Evolutionary conservation across 805 yeast species (phyloP), one percentile per base, ranked within the genome.

Genomic region (Saccharomyces paradoxus): DNA sequence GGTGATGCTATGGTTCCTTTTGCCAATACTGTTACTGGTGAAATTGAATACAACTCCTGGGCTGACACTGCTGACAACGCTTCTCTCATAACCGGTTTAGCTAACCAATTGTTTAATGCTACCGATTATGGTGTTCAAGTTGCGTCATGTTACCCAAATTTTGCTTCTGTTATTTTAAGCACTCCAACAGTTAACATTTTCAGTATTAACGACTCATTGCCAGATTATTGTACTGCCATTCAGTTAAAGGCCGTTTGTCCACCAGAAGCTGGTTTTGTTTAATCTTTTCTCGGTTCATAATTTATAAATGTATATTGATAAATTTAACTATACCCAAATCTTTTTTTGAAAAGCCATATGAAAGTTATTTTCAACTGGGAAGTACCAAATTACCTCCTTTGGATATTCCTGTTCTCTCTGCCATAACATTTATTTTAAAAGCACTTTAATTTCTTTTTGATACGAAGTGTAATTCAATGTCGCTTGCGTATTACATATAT

Each of bases 141-240:
- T 31, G 61, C 61, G n/a, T 44, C 50, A 29, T 58, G 61, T 47
- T 56, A 46, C 47, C 55, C 55, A 22, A 58, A 57, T 29, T 52
- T 58, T 28, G 29, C 51, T 10, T 30, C 61, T 24, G 55, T 50
- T 31, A 50, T 58, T 4, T 30, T 58, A 37, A 41, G 53, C 22
- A 46, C 61, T 13, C 61, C 61, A 30, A 56, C 61, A 9, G 59
- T 56, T 30, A 58, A 55, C 46, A 49, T 58, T 22, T 58, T 58
- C 52, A 50, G 52, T 27, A 31, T 26, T 30, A 59, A 58, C 27
- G 59, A 54, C 7, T 46, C 27, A 1, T 48, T 58, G 17, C 61
- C 61, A 32, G 26, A 49, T 29, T 58, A 49, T 53, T 58, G 61
- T 55, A 28, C 55, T 4, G n/a, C 53, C 5, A 54, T 58, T 24